Evolutionary conservation across 192 early-diverging fungal species (phyloP), one percentile per base, ranked within the genome.

Genomic region (Spinellus fusiger): DNA sequence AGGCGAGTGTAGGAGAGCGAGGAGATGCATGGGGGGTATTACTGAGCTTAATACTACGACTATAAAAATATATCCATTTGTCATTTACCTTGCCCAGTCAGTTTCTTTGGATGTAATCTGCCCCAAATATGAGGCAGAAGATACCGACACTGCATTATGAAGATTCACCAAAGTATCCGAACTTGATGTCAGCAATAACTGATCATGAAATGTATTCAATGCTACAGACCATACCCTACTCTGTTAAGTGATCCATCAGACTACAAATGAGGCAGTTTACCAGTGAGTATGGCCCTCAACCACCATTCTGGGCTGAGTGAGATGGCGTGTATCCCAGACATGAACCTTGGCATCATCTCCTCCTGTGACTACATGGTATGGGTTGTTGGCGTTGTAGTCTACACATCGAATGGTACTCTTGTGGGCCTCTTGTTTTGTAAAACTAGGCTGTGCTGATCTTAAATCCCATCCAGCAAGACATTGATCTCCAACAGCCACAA

Each of bases 201-300:
- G 95, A 71, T 98, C 95, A 66, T 98, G 92, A 66, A 85, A 89
- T 34, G 79, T 78, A 74, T 98, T 98, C 72, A 87, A 96, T 7
- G 77, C 79, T 10, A 95, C 86, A 4, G 78, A 76, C 84, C 86
- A 92, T 13, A 95, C 78, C 93, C 89, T 89, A 54, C 18, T 22
- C 16, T 4, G 5, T 16, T 5, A n/a, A n/a, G n/a, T n/a, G n/a
- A n/a, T n/a, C n/a, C n/a, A n/a, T n/a, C n/a, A n/a, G n/a, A n/a
- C n/a, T n/a, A n/a, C n/a, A n/a, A n/a, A n/a, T 6, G 9, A 13
- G 12, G 5, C 22, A 49, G 3, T 35, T 61, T 77, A 90, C 90
- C 94, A 98, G 69, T 95, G 92, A 0, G 89, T 80, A 59, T 98
- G 95, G 61, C 91, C 80, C 18, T 77, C 73, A 4, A 95, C 70